These are phyloP conservation scores for Fabrea salina DNA, from an alignment of 169 alveolate genomes.

Conservation along the genomic window DNA sequence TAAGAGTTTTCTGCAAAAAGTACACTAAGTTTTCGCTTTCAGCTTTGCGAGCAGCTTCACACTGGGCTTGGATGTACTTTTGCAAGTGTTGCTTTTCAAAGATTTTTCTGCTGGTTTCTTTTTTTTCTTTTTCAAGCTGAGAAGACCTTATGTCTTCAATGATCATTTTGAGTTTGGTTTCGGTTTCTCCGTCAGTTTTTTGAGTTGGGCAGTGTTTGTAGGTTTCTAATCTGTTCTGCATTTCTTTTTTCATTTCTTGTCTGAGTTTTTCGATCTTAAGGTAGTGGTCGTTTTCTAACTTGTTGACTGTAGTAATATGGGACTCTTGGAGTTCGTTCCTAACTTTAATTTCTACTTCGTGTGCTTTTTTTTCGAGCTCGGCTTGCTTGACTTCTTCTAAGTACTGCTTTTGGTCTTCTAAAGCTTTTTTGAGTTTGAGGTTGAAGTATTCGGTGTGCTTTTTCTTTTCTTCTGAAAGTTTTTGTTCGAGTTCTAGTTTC, in stretches of 20 bases:
- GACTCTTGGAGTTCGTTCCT: constrained; percentile 20
- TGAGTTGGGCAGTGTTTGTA: too few species aligned
- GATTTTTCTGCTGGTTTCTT: too few species aligned
- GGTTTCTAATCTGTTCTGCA: neutral
- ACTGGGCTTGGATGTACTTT: too few species aligned
- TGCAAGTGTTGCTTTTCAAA: too few species aligned
- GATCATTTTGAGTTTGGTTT: neutral
- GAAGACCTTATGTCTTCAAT: neutral
- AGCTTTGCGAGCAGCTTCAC: too few species aligned
- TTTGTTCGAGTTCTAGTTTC: neutral
- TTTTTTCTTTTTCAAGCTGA: neutral
- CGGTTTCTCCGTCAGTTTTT: too few species aligned
- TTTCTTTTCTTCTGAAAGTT: too few species aligned
- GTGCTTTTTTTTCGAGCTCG: neutral
- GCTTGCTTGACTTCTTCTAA: neutral
- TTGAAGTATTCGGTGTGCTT: neutral
- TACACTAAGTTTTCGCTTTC: too few species aligned
- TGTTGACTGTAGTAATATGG: neutral
- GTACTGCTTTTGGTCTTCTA: constrained; percentile 2
- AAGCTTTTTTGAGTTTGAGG: neutral
- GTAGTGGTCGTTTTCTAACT: neutral
- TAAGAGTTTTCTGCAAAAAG: too few species aligned
- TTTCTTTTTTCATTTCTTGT: neutral
- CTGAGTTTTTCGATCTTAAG: neutral
- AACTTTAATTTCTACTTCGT: constrained; percentile 9